phyloP scores from a whole-genome alignment of 2,329 filamentous ascomycete genomes.

The Fusarium transvaalense region DNA sequence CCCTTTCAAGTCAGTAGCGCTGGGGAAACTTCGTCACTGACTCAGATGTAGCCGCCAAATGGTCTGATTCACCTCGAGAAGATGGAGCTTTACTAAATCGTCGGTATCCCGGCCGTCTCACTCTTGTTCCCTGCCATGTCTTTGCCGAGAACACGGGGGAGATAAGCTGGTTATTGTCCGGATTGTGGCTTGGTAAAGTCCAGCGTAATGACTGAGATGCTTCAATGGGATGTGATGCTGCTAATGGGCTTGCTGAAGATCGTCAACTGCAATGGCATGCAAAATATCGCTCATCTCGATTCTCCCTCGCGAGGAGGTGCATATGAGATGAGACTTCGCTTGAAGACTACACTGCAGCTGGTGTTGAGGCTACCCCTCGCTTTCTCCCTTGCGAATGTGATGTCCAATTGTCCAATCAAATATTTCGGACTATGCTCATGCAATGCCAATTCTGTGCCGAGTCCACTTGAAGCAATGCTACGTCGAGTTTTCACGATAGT shows the following conservation, averaged over 20 bases:
- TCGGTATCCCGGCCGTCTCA: conserved; percentile 22
- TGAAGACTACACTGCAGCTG: conserved; percentile 23
- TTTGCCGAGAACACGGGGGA: conserved; percentile 32
- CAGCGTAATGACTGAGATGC: conserved; percentile 21
- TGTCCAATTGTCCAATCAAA: conserved; percentile 42
- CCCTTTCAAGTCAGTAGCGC: conserved; percentile 10
- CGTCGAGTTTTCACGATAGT: conserved; percentile 10
- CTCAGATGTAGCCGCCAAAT: conserved; percentile 67
- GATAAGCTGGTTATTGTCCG: conserved; percentile 16
- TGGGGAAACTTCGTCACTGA: conserved; percentile 37
- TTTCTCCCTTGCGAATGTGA: conserved; percentile 26
- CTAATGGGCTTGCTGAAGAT: conserved; percentile 3
- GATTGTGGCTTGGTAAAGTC: conserved; percentile 35
- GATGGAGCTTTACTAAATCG: conserved; percentile 56
- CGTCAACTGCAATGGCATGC: conserved; percentile 17
- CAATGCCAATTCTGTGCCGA: conserved; percentile 13
- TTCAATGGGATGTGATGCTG: conserved; percentile 8
- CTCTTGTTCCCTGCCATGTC: conserved; percentile 16
- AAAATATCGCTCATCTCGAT: conserved; percentile 38
- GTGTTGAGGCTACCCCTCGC: conserved; percentile 27
- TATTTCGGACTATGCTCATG: conserved; percentile 11
- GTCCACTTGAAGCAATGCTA: conserved; percentile 38
- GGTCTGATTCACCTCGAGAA: conserved; percentile 73
- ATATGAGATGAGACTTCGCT: conserved; percentile 34
- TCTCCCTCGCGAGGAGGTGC: conserved; percentile 31